Conservation (phyloP, 345 rosid genomes). For the Lepidium africanum region DNA sequence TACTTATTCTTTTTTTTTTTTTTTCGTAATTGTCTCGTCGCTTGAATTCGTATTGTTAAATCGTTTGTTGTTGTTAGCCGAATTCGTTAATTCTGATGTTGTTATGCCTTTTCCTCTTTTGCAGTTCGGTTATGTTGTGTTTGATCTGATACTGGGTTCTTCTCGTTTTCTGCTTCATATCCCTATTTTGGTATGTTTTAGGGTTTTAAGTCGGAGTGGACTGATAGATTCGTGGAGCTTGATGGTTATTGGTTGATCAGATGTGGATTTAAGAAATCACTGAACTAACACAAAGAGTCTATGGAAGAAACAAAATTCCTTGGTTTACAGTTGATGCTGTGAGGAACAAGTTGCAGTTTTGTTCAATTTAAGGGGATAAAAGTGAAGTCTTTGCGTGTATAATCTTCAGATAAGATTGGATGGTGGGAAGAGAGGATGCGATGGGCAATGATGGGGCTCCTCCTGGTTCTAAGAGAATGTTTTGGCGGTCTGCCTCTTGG, state of each 20-base stretch:
- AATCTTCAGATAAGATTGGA: slow-evolving; percentile 30
- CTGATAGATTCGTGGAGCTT: slow-evolving; percentile 8
- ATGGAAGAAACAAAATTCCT: slow-evolving; percentile 14
- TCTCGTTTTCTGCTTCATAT: slow-evolving; percentile 12
- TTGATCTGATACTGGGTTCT: slow-evolving; percentile 36
- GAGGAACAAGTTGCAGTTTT: slow-evolving; percentile 7
- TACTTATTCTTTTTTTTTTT: background rate
- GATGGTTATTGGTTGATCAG: slow-evolving; percentile 10
- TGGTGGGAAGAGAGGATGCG: slow-evolving; percentile 91
- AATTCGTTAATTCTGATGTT: slow-evolving; percentile 9
- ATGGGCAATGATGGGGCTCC: slow-evolving; percentile 40
- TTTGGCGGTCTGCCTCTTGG: slow-evolving; percentile 98
- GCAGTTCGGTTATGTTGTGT: slow-evolving; percentile 26
- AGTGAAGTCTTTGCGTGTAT: slow-evolving; percentile 10
- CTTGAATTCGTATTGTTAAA: slow-evolving; percentile 4
- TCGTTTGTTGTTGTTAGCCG: background rate
- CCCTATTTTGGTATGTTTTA: slow-evolving; percentile 6
- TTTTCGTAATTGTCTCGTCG: background rate
- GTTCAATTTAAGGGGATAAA: slow-evolving; percentile 22
- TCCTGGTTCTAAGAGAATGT: slow-evolving; percentile 66
- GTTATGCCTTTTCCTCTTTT: slow-evolving; percentile 10
- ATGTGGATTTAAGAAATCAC: slow-evolving; percentile 15
- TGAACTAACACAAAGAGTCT: background rate
- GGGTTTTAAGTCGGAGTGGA: slow-evolving; percentile 13
- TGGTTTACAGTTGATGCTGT: slow-evolving; percentile 7